phyloP scores from a whole-genome alignment of 2,329 filamentous ascomycete genomes.

The Talaromyces amestolkiae region DNA sequence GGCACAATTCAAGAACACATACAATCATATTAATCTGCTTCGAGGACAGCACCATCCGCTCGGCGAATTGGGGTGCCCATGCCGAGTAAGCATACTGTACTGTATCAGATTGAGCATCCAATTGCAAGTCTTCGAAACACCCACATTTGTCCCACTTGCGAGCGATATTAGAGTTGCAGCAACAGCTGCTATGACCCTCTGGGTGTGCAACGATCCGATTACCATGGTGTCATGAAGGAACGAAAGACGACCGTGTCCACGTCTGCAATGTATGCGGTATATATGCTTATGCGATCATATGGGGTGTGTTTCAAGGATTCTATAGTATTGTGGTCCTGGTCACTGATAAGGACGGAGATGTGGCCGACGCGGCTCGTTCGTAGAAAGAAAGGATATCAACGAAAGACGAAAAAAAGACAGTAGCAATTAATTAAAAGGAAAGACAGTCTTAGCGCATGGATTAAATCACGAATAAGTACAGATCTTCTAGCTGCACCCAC shows the following conservation, averaged over 20 bases:
- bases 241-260: neutral
- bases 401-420: neutral
- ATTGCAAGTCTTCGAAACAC: constrained; percentile 4
- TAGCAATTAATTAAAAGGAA: neutral
- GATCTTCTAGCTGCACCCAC: neutral
- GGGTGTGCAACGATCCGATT: constrained; percentile 36
- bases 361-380: neutral
- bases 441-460: neutral
- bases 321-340: neutral
- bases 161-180: constrained; percentile 82
- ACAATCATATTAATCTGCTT: constrained; percentile 91
- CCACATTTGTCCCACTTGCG: constrained; percentile 88
- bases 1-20: constrained; percentile 31
- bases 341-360: constrained; percentile 10
- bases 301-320: neutral
- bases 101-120: constrained; percentile 4
- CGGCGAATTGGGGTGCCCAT: constrained; percentile 94
- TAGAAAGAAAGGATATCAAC: neutral
- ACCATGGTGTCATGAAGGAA: constrained; percentile 25
- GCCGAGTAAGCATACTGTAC: constrained; percentile 92
- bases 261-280: neutral
- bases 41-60: constrained; percentile 80
- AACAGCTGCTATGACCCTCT: constrained; percentile 76
- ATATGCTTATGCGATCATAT: neutral
- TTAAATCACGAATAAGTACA: neutral